These are phyloP conservation scores for Periconia macrospinosa DNA, from an alignment of 2,329 filamentous ascomycete genomes.

Conservation along the genomic window DNA sequence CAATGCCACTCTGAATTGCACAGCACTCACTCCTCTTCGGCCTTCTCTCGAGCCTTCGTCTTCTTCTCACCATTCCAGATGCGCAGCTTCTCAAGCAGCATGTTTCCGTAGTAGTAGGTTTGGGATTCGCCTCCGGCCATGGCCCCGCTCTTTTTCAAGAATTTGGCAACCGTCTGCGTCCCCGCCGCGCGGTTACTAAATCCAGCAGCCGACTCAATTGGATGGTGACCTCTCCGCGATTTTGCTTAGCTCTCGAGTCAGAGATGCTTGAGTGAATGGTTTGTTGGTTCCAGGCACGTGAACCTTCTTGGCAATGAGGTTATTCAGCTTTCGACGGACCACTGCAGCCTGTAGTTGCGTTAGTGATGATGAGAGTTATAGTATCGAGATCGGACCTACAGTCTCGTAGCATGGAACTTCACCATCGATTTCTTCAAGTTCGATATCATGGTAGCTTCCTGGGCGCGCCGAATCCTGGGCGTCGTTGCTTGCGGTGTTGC, in stretches of 20 bases:
- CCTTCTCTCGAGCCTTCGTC: slow-evolving; percentile 15
- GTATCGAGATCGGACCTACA: slow-evolving; percentile 2
- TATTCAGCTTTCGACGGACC: slow-evolving; percentile 18
- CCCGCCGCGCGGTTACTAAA: slow-evolving; percentile 8
- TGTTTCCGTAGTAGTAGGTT: slow-evolving; percentile 20
- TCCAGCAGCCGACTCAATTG: slow-evolving; percentile 7
- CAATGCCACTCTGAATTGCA: background rate
- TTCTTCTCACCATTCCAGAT: slow-evolving; percentile 24
- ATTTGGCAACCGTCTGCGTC: slow-evolving; percentile 6
- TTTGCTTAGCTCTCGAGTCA: slow-evolving; percentile 11
- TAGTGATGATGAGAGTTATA: background rate
- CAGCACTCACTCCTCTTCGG: slow-evolving; percentile 17
- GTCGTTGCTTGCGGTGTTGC: too few relatives aligned
- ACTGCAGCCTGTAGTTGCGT: slow-evolving; percentile 6
- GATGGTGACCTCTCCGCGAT: slow-evolving; percentile 10
- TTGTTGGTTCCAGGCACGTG: slow-evolving; percentile 15
- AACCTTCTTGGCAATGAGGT: slow-evolving; percentile 14
- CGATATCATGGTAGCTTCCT: slow-evolving; percentile 15
- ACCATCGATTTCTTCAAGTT: slow-evolving; percentile 13
- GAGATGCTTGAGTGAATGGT: slow-evolving; percentile 14
- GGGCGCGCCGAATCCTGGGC: slow-evolving; percentile 3
- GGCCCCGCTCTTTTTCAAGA: slow-evolving; percentile 16
- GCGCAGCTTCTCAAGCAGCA: slow-evolving; percentile 20
- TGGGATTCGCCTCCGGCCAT: slow-evolving; percentile 22
- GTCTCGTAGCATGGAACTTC: slow-evolving; percentile 22